Conservation (phyloP, 257 asterid genomes). For the Ligustrum vulgare region DNA sequence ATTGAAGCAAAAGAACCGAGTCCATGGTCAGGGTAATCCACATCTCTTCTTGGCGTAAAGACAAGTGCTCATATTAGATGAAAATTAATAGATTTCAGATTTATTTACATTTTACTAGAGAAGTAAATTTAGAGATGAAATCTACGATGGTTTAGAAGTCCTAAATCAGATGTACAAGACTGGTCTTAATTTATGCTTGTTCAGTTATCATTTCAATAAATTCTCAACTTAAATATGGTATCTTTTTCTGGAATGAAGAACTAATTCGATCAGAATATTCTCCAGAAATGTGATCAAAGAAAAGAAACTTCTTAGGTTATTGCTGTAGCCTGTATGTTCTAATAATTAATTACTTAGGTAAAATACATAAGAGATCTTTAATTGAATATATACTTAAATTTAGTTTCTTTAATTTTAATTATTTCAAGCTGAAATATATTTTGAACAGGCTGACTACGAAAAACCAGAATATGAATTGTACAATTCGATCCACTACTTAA, state of each 20-base stretch:
- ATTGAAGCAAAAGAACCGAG: not conserved
- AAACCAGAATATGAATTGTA: not conserved
- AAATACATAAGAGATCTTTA: not conserved
- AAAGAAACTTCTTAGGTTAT: not conserved
- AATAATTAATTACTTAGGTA: not conserved
- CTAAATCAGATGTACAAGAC: not conserved
- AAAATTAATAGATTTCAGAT: slow-evolving; percentile 5
- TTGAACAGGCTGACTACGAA: not conserved
- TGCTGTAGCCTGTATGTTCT: not conserved
- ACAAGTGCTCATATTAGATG: not conserved
- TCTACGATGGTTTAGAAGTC: slow-evolving; percentile 9
- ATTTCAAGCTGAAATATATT: not conserved
- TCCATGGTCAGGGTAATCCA: not conserved
- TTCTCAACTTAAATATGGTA: not conserved
- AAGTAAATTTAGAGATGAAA: slow-evolving; percentile 13
- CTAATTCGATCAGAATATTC: not conserved
- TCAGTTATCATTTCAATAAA: not conserved
- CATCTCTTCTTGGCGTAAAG: not conserved
- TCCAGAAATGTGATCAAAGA: not conserved
- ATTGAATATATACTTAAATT: not conserved
- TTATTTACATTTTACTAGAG: not conserved
- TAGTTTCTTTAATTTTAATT: not conserved
- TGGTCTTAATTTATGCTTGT: not conserved
- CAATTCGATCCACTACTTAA: not conserved
- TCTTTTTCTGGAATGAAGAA: not conserved